Conservation (phyloP, 164 flowering plant genomes). For the Liriodendron chinense region DNA sequence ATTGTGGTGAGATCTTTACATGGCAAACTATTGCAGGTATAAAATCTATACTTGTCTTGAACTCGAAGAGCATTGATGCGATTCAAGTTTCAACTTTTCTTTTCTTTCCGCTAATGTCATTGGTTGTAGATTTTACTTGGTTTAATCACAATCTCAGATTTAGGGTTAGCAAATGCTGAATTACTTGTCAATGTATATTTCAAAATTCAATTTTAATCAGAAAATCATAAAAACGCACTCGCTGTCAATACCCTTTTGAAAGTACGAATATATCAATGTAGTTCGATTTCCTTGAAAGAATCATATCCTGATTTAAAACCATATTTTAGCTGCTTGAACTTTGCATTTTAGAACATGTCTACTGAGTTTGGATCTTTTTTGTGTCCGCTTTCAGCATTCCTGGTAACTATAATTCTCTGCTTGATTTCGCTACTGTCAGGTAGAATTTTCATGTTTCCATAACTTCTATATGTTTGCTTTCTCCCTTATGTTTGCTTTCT, state of each 20-base stretch:
- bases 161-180: not conserved
- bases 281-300: too few relatives aligned
- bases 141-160: not conserved
- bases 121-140: not conserved
- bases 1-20: slow-evolving; percentile 28
- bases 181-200: not conserved
- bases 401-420: not conserved
- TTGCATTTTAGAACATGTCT: not conserved
- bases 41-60: not conserved
- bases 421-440: too few relatives aligned
- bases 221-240: too few relatives aligned
- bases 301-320: not conserved
- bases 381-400: not conserved
- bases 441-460: too few relatives aligned
- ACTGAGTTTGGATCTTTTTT: not conserved
- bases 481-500: too few relatives aligned
- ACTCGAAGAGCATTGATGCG: not conserved
- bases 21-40: slow-evolving; percentile 29
- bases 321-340: not conserved
- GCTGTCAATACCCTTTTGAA: too few relatives aligned
- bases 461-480: too few relatives aligned
- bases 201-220: not conserved
- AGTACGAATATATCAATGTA: too few relatives aligned
- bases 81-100: not conserved
- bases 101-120: not conserved